phyloP scores from a whole-genome alignment of 106 monocot species.

The Ottelia alismoides region DNA sequence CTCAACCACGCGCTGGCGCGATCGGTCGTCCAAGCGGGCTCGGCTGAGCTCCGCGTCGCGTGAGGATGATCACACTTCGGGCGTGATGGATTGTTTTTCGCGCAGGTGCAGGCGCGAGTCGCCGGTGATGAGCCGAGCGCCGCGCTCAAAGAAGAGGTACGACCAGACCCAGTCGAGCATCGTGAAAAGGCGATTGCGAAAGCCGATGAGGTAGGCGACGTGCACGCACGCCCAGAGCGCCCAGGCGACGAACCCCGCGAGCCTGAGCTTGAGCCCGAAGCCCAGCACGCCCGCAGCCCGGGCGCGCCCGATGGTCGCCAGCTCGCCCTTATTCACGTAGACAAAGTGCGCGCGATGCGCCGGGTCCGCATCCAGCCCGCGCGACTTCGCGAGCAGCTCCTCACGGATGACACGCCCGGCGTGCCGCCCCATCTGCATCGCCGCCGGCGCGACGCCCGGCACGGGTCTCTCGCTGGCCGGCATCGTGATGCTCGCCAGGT shows the following conservation, averaged over 20 bases:
- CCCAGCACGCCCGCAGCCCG: background rate
- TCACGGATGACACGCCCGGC: background rate
- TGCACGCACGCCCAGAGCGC: background rate
- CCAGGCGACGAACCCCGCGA: background rate
- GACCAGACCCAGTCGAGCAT: background rate
- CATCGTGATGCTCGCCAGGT: background rate
- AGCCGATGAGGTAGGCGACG: background rate
- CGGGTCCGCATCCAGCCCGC: too few species aligned
- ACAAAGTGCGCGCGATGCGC: background rate
- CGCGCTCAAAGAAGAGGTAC: background rate
- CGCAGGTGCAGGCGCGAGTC: too few species aligned
- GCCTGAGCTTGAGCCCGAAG: background rate
- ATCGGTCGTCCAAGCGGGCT: too few species aligned
- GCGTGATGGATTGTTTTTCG: too few species aligned
- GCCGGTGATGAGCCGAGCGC: background rate
- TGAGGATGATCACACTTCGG: too few species aligned
- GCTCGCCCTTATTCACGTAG: background rate
- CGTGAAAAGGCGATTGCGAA: background rate
- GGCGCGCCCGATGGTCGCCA: background rate
- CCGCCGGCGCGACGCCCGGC: background rate
- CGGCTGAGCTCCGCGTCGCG: too few species aligned
- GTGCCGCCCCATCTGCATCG: background rate
- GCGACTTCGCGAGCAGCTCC: too few species aligned
- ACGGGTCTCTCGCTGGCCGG: background rate
- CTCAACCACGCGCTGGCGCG: too few species aligned